Conservation (phyloP, 306 rosid genomes). For the Purshia tridentata region DNA sequence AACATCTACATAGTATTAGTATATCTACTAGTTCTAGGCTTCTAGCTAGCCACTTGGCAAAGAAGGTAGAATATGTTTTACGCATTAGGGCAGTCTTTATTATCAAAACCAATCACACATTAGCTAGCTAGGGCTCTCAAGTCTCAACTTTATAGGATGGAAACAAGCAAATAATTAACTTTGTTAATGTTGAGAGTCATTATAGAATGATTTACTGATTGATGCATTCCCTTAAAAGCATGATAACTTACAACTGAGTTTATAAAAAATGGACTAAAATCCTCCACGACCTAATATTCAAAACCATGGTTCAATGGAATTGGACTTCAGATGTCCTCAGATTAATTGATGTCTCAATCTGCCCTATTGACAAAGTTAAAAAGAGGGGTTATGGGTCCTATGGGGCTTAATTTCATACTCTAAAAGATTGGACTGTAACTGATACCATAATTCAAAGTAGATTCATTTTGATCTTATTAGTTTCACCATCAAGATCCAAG, state of each 20-base stretch:
- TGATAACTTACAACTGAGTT: slow-evolving; percentile 17
- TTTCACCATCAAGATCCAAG: slow-evolving; percentile 19
- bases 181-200: slow-evolving; percentile 14
- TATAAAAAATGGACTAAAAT: background rate
- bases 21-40: too few species aligned
- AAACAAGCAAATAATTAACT: background rate
- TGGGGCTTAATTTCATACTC: slow-evolving; percentile 8
- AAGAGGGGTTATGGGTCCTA: slow-evolving; percentile 30
- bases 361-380: slow-evolving; percentile 22
- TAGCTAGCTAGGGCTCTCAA: background rate
- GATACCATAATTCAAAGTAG: slow-evolving; percentile 34
- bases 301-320: slow-evolving; percentile 8
- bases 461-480: slow-evolving; percentile 7
- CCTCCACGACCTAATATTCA: slow-evolving; percentile 28
- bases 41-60: too few species aligned
- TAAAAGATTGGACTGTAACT: slow-evolving; percentile 28
- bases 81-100: too few species aligned
- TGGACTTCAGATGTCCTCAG: slow-evolving; percentile 5
- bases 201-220: slow-evolving; percentile 12
- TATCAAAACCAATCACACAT: too few species aligned
- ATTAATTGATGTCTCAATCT: slow-evolving; percentile 26
- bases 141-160: background rate
- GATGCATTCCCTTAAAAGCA: slow-evolving; percentile 14
- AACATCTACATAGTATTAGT: too few species aligned
- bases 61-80: too few species aligned